phyloP scores from a whole-genome alignment of 257 asterid genomes.

The Lycium barbarum region DNA sequence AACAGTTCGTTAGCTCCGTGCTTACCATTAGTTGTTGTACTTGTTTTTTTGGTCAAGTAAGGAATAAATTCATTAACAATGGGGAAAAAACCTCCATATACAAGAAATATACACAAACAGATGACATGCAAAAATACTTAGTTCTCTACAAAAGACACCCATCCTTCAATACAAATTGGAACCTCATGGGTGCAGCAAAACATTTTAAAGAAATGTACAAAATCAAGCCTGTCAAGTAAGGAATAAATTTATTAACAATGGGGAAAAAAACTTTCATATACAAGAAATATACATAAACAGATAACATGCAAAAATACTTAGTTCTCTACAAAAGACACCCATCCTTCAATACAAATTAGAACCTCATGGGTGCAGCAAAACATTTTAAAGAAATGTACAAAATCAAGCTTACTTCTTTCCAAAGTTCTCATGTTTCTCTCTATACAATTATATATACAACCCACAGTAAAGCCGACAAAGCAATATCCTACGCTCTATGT shows the following conservation, averaged over 20 bases:
- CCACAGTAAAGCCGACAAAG: not conserved
- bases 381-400: not conserved
- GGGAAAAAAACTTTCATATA: not conserved
- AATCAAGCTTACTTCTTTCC: not conserved
- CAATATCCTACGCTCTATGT: not conserved
- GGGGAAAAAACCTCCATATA: not conserved
- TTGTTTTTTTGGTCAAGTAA: not conserved
- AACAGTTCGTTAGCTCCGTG: slow-evolving; percentile 23
- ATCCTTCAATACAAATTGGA: not conserved
- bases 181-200: not conserved
- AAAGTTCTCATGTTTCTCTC: not conserved
- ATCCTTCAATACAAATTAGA: not conserved
- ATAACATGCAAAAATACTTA: not conserved
- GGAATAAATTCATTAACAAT: not conserved
- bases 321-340: not conserved
- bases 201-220: not conserved
- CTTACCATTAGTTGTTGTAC: slow-evolving; percentile 13
- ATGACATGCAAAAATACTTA: not conserved
- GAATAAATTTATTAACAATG: not conserved
- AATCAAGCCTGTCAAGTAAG: not conserved
- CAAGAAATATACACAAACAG: not conserved
- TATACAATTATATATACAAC: not conserved
- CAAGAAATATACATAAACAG: not conserved
- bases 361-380: not conserved
- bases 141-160: not conserved